phyloP scores from a whole-genome alignment of 306 rosid species.

The Sindora glabra region DNA sequence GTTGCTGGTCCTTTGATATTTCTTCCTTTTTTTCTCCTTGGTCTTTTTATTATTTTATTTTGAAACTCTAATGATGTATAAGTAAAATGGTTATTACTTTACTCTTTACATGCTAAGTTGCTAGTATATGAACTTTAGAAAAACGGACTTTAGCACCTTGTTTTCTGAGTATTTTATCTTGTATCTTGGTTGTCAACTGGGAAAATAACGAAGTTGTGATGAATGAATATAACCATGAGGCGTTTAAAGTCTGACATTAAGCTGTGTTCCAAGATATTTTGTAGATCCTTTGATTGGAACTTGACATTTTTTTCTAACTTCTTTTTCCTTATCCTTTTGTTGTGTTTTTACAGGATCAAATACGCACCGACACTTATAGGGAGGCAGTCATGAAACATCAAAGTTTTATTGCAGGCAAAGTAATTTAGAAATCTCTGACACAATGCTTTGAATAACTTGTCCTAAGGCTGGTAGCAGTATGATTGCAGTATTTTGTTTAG shows the following conservation, averaged over 20 bases:
- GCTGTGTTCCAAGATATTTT: background rate
- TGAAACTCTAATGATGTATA: too few species aligned
- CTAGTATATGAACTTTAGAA: too few species aligned
- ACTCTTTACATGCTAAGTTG: too few species aligned
- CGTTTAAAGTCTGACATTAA: background rate
- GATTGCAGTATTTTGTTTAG: background rate
- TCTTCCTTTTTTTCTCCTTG: too few species aligned
- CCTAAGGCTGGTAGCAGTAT: too few species aligned
- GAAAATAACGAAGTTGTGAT: background rate
- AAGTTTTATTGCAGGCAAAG: constrained; percentile 77
- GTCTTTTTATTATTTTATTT: too few species aligned
- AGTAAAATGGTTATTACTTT: too few species aligned
- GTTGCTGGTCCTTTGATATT: too few species aligned
- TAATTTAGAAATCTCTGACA: constrained; percentile 27
- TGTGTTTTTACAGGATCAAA: constrained; percentile 57
- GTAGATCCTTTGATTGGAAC: background rate
- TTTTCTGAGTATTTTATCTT: background rate
- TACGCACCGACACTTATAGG: constrained; percentile 81
- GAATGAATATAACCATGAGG: background rate
- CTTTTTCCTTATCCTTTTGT: background rate
- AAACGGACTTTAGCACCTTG: too few species aligned
- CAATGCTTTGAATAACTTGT: background rate
- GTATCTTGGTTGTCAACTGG: background rate
- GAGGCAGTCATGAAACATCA: constrained; percentile 81
- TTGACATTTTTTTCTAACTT: background rate